Percentiles rank a stretch among this genome's conserved stretches.
Conservation (phyloP, 768 basidiomycete species). For the Lactarius indigo region DNA sequence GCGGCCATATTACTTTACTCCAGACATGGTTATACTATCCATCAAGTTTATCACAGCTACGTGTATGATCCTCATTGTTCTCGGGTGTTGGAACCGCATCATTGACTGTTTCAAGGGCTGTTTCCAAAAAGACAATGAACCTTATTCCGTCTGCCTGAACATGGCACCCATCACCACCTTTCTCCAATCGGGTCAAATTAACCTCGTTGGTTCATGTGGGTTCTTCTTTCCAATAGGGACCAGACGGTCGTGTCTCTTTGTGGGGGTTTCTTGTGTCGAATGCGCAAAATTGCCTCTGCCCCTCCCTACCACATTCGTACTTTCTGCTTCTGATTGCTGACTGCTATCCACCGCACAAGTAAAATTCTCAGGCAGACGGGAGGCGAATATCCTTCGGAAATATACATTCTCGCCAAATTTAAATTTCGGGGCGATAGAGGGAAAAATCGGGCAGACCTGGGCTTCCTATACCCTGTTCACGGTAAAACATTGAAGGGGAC, state of each 20-base stretch:
- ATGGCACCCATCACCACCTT: constrained; percentile 39
- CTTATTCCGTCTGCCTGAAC: no score
- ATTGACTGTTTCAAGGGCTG: no score
- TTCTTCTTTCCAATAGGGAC: constrained; percentile 57
- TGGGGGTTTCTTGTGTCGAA: constrained; percentile 31
- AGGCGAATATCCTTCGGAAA: constrained; percentile 37
- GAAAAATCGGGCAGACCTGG: constrained; percentile 28
- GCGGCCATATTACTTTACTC: neutral
- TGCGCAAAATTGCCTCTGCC: constrained; percentile 47
- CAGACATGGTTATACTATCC: neutral
- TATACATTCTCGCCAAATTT: constrained; percentile 54
- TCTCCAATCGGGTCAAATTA: constrained; percentile 43
- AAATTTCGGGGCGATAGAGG: constrained; percentile 41
- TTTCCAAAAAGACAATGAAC: no score
- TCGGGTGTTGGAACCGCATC: no score
- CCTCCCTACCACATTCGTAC: constrained; percentile 26
- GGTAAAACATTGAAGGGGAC: no score
- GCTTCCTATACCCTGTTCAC: neutral
- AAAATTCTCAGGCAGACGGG: constrained; percentile 41
- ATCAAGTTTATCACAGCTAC: neutral
- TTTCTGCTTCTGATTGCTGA: constrained; percentile 26
- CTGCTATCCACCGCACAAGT: constrained; percentile 12
- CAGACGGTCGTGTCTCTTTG: constrained; percentile 46
- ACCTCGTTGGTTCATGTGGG: constrained; percentile 47
- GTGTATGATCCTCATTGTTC: no score